Base-by-base conservation (phyloP, 192 early-diverging fungal species). In the Dimargaris cristalligena region DNA sequence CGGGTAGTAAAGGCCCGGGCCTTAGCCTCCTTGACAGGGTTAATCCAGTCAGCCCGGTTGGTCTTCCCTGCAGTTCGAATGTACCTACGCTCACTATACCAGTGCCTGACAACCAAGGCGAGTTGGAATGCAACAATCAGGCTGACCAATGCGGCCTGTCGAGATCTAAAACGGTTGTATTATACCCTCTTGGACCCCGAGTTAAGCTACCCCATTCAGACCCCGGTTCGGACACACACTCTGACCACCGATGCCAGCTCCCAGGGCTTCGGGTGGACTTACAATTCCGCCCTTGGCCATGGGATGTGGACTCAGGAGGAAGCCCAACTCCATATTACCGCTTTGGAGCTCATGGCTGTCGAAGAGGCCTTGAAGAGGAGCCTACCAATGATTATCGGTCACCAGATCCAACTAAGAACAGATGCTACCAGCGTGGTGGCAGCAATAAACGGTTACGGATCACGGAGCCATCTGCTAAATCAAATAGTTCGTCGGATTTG, bases 11-110 rank as follows among this genome's bases (percentile, higher is more conserved):
- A 51, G 22, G 49, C 49, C 18, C 26, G 22, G 8, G 8, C 8
- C 8, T 23, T 51, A 51, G 49, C 49, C 22, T 51, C 49, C 18
- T 22, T 51, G 26, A 51, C 25, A 23, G 49, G 49, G 49, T n/a
- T 23, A 9, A 8, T 51, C 18, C 49, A 51, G 26, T 51, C 49
- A 51, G 49, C 49, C 26, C 22, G 49, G 49, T 22, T 51, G 22
- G 49, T 51, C 49, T 51, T 14, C 25, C 49, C 49, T 18, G 49
- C 49, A 51, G 49, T 51, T 26, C 25, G 49, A 22, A 51, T 51
- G 49, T 51, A 14, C 22, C 49, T 51, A 51, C 10, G 49, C 9
- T 22, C 8, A 51, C 13, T 22, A 18, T 51, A 51, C 25, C 8
- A 8, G 8, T 23, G 8, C 26, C 49, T 51, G 49, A 6, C 8